Conservation (phyloP, 768 basidiomycete genomes). For the Lentinula lateritia region DNA sequence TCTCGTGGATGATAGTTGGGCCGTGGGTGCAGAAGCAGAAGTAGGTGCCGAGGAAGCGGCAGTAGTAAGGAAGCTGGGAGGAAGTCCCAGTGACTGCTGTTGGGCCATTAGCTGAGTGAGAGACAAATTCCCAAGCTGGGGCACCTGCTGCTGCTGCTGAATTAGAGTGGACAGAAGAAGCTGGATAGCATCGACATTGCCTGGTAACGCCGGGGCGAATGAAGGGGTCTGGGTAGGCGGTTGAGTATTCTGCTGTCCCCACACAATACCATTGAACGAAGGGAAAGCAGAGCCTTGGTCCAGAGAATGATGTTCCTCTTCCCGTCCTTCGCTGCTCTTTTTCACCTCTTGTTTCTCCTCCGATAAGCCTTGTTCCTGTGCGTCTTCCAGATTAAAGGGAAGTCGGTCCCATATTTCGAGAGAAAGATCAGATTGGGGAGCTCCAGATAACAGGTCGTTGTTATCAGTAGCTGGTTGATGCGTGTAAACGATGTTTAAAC, state of each 20-base stretch:
- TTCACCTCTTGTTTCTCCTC: conserved; percentile 26
- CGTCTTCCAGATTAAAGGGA: conserved; percentile 73
- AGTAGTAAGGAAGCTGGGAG: neutral
- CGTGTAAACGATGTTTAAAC: conserved; percentile 75
- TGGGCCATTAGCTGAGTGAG: conserved; percentile 69
- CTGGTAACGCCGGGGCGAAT: conserved; percentile 20
- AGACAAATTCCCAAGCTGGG: conserved; percentile 35
- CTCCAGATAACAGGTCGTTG: conserved; percentile 56
- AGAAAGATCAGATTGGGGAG: conserved; percentile 63
- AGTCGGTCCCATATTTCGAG: conserved; percentile 70
- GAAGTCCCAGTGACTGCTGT: conserved; percentile 1
- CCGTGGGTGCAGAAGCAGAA: conserved; percentile 8
- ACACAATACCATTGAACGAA: neutral
- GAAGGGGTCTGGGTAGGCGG: conserved; percentile 27
- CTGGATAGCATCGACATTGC: conserved; percentile 35
- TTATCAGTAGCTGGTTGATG: conserved; percentile 32
- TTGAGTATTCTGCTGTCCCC: conserved; percentile 35
- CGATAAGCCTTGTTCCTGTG: conserved; percentile 28
- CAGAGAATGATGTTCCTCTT: conserved; percentile 34
- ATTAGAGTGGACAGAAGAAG: conserved; percentile 38
- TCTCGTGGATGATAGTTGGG: conserved; percentile 7
- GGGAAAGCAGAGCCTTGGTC: conserved; percentile 56
- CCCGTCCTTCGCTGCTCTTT: conserved; percentile 41
- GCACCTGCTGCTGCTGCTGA: conserved; percentile 23
- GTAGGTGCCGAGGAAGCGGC: conserved; percentile 16